These are phyloP conservation scores for Ogataea glucozyma DNA, from an alignment of 805 yeast species.

Conservation along the genomic window DNA sequence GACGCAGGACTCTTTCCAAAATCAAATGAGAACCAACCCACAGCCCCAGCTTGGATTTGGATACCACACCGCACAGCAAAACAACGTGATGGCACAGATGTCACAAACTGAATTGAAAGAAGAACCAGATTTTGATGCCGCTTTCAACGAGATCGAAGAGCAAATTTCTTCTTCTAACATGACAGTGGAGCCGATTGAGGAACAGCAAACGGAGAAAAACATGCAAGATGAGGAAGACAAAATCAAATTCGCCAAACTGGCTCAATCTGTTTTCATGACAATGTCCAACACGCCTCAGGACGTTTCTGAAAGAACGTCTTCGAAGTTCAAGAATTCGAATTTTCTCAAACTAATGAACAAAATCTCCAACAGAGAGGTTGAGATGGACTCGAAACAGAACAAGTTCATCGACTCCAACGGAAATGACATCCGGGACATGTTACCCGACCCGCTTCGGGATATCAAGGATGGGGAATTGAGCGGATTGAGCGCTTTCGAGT, in stretches of 20 bases:
- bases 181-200: slow-evolving; percentile 2
- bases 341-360: slow-evolving; percentile 44
- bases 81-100: neutral
- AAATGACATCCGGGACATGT: slow-evolving; percentile 36
- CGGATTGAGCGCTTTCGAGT: slow-evolving; percentile 24
- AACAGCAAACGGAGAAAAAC: slow-evolving; percentile 14
- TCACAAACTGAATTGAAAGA: neutral
- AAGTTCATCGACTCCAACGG: slow-evolving; percentile 40
- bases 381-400: slow-evolving; percentile 37
- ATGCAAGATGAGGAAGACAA: slow-evolving; percentile 32
- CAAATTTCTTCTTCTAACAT: slow-evolving; percentile 17
- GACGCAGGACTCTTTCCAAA: slow-evolving; percentile 11
- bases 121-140: slow-evolving; percentile 25
- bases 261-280: slow-evolving; percentile 38
- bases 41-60: slow-evolving; percentile 2
- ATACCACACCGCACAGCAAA: neutral
- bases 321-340: slow-evolving; percentile 41
- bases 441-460: slow-evolving; percentile 33
- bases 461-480: slow-evolving; percentile 24
- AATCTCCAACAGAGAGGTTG: slow-evolving; percentile 42
- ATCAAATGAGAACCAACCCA: slow-evolving; percentile 2
- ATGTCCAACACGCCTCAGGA: slow-evolving; percentile 37
- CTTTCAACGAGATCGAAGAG: slow-evolving; percentile 33
- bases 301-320: slow-evolving; percentile 32
- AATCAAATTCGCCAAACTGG: slow-evolving; percentile 41